These are phyloP conservation scores for Halenospora varia DNA, from an alignment of 495 filamentous ascomycete species.

Conservation along the genomic window DNA sequence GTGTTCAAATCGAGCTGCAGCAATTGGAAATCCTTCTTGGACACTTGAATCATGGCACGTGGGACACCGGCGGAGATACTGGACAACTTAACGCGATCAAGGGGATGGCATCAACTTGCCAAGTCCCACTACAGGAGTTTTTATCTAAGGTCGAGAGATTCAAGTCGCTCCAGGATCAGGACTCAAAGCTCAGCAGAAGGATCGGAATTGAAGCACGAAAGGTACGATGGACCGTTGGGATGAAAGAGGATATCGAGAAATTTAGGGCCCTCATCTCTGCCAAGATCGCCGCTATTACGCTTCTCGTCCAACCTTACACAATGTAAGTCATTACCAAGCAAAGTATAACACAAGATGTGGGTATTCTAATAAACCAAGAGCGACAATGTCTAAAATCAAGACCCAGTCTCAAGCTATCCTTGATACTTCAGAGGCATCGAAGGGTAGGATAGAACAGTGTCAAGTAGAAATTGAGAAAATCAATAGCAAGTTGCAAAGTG, in stretches of 20 bases:
- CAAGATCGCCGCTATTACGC: constrained; percentile 27
- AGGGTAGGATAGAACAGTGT: background rate
- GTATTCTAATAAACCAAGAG: background rate
- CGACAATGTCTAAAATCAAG: constrained; percentile 14
- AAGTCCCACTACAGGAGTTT: constrained; percentile 26
- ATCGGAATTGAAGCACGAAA: constrained; percentile 18
- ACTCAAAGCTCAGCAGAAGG: background rate
- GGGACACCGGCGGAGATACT: constrained; percentile 25
- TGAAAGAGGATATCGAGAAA: constrained; percentile 27
- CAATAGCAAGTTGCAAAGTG: too few species aligned
- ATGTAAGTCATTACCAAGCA: background rate
- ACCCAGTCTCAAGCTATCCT: too few species aligned
- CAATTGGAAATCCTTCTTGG: constrained; percentile 24
- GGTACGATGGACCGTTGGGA: constrained; percentile 26
- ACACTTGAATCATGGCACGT: constrained; percentile 18
- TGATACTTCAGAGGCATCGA: background rate
- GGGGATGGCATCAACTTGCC: constrained; percentile 28
- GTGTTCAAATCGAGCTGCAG: constrained; percentile 27
- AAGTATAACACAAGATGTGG: background rate
- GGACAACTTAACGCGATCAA: constrained; percentile 29
- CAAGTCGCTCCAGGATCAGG: constrained; percentile 15
- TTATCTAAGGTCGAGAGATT: constrained; percentile 26
- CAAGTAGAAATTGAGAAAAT: background rate
- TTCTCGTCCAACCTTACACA: constrained; percentile 10
- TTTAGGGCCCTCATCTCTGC: constrained; percentile 24